Evolutionary conservation across 2,329 filamentous ascomycete genomes (phyloP).

Genomic region (Epichloe sibirici): DNA sequence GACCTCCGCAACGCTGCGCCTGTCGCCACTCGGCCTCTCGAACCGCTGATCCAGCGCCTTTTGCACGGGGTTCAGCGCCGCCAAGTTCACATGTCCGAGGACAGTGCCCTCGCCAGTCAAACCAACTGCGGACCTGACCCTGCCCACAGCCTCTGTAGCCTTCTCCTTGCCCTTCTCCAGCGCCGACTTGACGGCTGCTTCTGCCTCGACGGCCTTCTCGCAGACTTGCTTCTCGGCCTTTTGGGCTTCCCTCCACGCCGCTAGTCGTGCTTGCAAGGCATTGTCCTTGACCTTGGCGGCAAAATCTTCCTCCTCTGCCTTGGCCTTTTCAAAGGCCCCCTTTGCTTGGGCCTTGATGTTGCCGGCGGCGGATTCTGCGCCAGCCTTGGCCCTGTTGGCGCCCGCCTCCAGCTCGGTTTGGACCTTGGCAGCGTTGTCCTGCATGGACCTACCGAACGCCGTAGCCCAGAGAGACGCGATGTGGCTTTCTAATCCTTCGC

Average conservation of each 20-base stretch:
- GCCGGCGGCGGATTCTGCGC: conserved; percentile 12
- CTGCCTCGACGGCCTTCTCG: conserved; percentile 22
- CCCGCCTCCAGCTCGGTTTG: conserved; percentile 20
- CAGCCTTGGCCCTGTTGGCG: conserved; percentile 20
- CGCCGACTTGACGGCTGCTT: conserved; percentile 25
- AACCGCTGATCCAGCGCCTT: conserved; percentile 41
- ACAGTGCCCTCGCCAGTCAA: conserved; percentile 16
- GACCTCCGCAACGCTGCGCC: conserved; percentile 39
- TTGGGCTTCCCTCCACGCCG: conserved; percentile 13
- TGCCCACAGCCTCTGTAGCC: conserved; percentile 26
- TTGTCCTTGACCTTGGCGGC: conserved; percentile 16
- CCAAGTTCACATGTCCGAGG: conserved; percentile 4
- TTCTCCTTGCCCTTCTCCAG: conserved; percentile 29
- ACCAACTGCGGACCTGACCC: conserved; percentile 24
- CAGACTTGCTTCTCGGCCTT: conserved; percentile 11
- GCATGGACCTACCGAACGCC: conserved; percentile 21
- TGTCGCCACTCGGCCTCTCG: conserved; percentile 27
- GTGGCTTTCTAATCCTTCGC: conserved; percentile 43
- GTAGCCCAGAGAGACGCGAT: conserved; percentile 32
- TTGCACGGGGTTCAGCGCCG: conserved; percentile 28
- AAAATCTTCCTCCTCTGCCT: conserved; percentile 16
- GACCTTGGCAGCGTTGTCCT: conserved; percentile 15
- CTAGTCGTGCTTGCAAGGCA: conserved; percentile 16
- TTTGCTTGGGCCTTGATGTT: conserved; percentile 23
- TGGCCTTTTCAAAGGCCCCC: conserved; percentile 21